Percentiles rank a stretch among this genome's conserved stretches.
Evolutionary conservation across 495 filamentous ascomycete genomes (phyloP).

Genomic region (Ramalina peruviana): DNA sequence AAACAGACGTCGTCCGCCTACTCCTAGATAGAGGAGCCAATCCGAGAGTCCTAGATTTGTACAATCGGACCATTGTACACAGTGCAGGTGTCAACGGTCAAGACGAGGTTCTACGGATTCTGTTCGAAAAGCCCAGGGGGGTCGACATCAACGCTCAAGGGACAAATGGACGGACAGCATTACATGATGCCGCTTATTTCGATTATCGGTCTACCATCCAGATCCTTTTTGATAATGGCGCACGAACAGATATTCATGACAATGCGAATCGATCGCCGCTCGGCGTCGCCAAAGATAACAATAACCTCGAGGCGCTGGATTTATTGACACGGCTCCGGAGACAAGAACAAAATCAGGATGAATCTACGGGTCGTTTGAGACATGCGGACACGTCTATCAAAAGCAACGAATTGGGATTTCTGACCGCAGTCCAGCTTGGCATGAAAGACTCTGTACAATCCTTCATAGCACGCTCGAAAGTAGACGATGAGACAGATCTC

Average conservation of each 20-base stretch:
- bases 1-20: constrained; percentile 14
- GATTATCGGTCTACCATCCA: constrained; percentile 5
- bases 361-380: constrained; percentile 1
- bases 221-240: constrained; percentile 13
- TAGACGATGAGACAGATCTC: constrained; percentile 2
- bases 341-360: not conserved
- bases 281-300: constrained; percentile 6
- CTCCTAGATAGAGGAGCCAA: constrained; percentile 19
- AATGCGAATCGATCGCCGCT: constrained; percentile 6
- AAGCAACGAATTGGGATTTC: not conserved
- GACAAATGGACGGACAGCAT: constrained; percentile 13
- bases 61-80: constrained; percentile 7
- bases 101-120: not conserved
- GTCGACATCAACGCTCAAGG: constrained; percentile 18
- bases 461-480: constrained; percentile 1
- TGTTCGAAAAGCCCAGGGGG: constrained; percentile 5
- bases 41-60: constrained; percentile 2
- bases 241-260: constrained; percentile 10
- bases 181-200: constrained; percentile 14
- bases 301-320: constrained; percentile 7
- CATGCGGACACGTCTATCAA: constrained; percentile 1
- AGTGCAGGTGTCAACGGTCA: constrained; percentile 7
- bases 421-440: constrained; percentile 7
- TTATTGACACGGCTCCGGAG: constrained; percentile 2
- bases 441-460: constrained; percentile 2